Evolutionary conservation across 2,329 filamentous ascomycete species (phyloP), one percentile per base, ranked within the genome.

Genomic region (Phaeophleospora eucalypticola): DNA sequence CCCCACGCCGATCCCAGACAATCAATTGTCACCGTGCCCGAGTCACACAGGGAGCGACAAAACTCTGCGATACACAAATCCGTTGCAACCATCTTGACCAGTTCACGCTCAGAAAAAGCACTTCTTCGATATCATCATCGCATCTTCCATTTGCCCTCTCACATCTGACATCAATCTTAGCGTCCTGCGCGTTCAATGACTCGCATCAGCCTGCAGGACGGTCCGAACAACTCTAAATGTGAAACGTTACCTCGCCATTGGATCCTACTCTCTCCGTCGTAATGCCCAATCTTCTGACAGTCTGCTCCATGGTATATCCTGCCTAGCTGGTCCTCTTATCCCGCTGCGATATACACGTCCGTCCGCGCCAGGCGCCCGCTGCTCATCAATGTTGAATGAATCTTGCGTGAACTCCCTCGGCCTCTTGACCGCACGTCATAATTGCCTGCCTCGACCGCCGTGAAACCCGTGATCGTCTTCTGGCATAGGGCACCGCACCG

Each of bases 1-100:
- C 24, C 39, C 39, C 24, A 41, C 39, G 4, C 18, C 39, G 7
- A 41, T 41, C 7, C 18, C 39, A 29, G 27, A 41, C 39, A 41
- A 29, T 33, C 4, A 17, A 10, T 21, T 16, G 32, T 33, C 20
- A 29, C 12, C 21, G 21, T 29, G 39, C 16, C 37, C 18, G 18
- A 9, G 20, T 21, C 18, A 15, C 37, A 19, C 17, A 21, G 37
- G 19, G 35, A 17, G 18, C 9, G 16, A 18, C 15, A 37, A 37
- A 17, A n/a, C n/a, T 9, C 16, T 19, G 18, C 35, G 9, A 9
- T 6, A 3, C 7, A 4, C 15, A 37, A 18, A 14, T 17, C 4
- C 7, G 21, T 18, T 37, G 16, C 35, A 19, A 19, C 35, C n/a
- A n/a, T n/a, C n/a, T n/a, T n/a, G n/a, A n/a, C n/a, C n/a, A n/a